phyloP scores from a whole-genome alignment of 2,329 filamentous ascomycete genomes.

The Trichoderma endophyticum region DNA sequence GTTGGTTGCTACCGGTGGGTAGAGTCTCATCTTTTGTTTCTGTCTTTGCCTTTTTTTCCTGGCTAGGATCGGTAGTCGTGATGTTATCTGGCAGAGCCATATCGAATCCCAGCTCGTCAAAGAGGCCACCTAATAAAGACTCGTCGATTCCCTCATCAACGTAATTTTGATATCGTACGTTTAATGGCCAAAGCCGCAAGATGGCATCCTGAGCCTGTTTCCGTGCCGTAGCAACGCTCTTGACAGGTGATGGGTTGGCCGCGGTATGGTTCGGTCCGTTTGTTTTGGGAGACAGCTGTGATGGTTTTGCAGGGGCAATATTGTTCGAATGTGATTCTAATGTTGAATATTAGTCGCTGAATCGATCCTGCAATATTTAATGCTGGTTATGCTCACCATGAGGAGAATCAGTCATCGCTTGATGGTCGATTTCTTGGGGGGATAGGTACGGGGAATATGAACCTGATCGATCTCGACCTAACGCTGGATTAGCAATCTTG shows the following conservation, averaged over 20 bases:
- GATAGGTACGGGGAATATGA: slow-evolving; percentile 54
- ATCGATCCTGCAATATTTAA: neutral
- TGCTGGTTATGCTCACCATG: neutral
- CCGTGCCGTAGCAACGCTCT: slow-evolving; percentile 39
- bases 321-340: neutral
- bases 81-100: slow-evolving; percentile 24
- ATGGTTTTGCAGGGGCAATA: neutral
- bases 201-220: slow-evolving; percentile 66
- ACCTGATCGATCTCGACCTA: slow-evolving; percentile 43
- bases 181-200: slow-evolving; percentile 59
- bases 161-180: slow-evolving; percentile 71
- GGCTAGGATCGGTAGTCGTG: neutral
- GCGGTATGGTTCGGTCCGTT: neutral
- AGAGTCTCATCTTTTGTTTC: neutral
- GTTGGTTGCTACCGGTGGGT: neutral
- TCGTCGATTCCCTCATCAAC: slow-evolving; percentile 70
- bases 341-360: neutral
- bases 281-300: neutral
- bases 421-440: slow-evolving; percentile 43
- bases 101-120: slow-evolving; percentile 64
- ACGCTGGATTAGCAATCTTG: neutral
- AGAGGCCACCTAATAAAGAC: slow-evolving; percentile 60
- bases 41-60: neutral
- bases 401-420: neutral
- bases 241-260: neutral